Conservation (phyloP, 495 filamentous ascomycete species). For the Hyaloscypha finlandica region DNA sequence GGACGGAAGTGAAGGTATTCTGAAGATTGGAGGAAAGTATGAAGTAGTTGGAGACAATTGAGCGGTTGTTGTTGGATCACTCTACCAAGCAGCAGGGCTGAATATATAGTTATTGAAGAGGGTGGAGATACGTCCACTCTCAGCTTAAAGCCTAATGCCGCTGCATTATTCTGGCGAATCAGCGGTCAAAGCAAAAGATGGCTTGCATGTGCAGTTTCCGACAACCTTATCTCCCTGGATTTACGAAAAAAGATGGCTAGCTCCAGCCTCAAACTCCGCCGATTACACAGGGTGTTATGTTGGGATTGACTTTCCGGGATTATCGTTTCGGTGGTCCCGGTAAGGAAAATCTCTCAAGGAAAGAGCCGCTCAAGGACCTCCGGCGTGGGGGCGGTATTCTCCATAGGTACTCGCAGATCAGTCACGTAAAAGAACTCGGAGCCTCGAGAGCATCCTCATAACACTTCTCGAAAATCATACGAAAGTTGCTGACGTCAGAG, state of each 20-base stretch:
- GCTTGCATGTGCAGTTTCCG: not conserved
- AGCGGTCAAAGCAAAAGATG: not conserved
- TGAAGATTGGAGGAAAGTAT: not conserved
- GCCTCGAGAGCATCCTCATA: too few relatives aligned
- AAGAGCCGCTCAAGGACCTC: too few relatives aligned
- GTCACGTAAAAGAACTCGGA: too few relatives aligned
- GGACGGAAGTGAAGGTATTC: not conserved
- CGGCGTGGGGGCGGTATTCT: too few relatives aligned
- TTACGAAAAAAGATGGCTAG: not conserved
- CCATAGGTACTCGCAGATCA: too few relatives aligned
- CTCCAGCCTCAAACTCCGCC: not conserved
- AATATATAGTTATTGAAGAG: not conserved
- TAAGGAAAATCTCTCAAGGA: too few relatives aligned
- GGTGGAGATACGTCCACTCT: not conserved
- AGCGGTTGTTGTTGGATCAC: not conserved
- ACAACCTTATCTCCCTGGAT: constrained; percentile 5
- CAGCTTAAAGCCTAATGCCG: constrained; percentile 5
- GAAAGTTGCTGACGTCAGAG: not conserved
- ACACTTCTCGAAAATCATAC: not conserved
- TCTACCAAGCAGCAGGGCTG: not conserved
- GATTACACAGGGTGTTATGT: not conserved
- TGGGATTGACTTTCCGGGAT: too few relatives aligned
- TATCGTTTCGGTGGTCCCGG: too few relatives aligned
- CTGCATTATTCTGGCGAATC: not conserved
- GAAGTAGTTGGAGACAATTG: not conserved